Evolutionary conservation across 1,139 yeast species (phyloP).

Genomic region (Hansenula sp.): DNA sequence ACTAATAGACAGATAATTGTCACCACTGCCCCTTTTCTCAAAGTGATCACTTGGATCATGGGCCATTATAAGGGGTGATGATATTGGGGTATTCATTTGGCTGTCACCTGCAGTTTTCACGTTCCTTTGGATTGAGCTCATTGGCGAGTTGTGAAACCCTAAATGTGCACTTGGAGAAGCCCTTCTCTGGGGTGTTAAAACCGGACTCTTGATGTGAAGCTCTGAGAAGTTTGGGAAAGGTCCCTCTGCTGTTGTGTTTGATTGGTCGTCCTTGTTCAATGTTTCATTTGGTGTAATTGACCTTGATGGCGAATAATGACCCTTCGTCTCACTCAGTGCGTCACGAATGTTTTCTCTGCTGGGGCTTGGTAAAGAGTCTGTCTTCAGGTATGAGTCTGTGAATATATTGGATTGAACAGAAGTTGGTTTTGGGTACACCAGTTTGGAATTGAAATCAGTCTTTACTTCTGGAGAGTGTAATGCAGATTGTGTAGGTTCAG

Average conservation of each 20-base stretch:
- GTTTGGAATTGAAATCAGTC: neutral
- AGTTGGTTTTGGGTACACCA: conserved; percentile 21
- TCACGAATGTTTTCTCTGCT: conserved; percentile 4
- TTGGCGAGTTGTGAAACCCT: conserved; percentile 40
- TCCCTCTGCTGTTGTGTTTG: conserved; percentile 5
- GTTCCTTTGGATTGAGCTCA: conserved; percentile 56
- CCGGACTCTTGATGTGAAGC: conserved; percentile 20
- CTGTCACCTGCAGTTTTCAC: conserved; percentile 24
- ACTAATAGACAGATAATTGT: conserved; percentile 15
- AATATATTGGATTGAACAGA: conserved; percentile 31
- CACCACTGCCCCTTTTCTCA: conserved; percentile 18
- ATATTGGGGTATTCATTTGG: conserved; percentile 35
- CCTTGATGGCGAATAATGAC: conserved; percentile 30
- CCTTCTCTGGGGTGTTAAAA: conserved; percentile 47
- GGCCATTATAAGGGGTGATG: conserved; percentile 36
- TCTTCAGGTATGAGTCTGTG: conserved; percentile 37
- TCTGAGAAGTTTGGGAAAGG: conserved; percentile 14
- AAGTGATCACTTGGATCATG: conserved; percentile 21
- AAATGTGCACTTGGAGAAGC: conserved; percentile 41
- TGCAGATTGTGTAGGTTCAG: conserved; percentile 4
- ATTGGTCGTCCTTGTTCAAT: conserved; percentile 6
- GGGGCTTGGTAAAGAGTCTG: conserved; percentile 27
- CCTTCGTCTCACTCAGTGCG: conserved; percentile 12
- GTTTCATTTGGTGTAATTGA: conserved; percentile 35
- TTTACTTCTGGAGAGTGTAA: neutral